Evolutionary conservation across 2,329 filamentous ascomycete species (phyloP), one percentile per base, ranked within the genome.

Genomic region (Ilyonectria robusta): DNA sequence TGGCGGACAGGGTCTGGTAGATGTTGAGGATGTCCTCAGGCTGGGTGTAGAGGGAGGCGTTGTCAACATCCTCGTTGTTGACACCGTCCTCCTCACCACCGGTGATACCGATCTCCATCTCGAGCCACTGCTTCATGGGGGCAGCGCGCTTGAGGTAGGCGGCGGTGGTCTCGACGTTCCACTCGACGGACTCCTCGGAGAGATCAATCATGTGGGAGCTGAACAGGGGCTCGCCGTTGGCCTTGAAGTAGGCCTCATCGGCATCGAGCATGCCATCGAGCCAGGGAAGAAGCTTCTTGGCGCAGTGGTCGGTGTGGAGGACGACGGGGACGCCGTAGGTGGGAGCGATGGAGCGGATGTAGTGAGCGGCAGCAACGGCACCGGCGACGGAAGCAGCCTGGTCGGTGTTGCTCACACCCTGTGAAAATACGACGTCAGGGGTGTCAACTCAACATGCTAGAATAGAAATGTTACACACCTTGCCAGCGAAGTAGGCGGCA

Each of bases 271-370:
- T 95, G 81, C 95, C 95, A 80, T 98, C 95, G 81, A 98, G 87
- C 95, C 95, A 98, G 70, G 96, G 96, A 65, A 98, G 91, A 67
- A 98, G 94, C 92, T 98, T 98, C 93, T 98, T 98, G 81, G 96
- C 95, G 85, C 95, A 97, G 88, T 98, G 96, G 83, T 99, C 96
- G 81, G 95, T 97, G 90, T 98, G 95, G 67, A 98, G 91, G 77
- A 98, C 87, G 76, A 97, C 94, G 78, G 95, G 95, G 74, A 98
- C 86, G 76, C 92, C 94, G 85, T 99, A 99, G 76, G 89, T 76
- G 68, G 95, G 94, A 59, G 96, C 94, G 78, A 98, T 85, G 75
- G 93, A 87, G 80, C 95, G 94, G 86, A 98, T 94, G 88, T 94
- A 98, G 87, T 97, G 93, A 76, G 96, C 96, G 76, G 89, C 95